Percentiles rank a stretch among this genome's conserved stretches.
phyloP scores from a whole-genome alignment of 306 rosid species.

The Myrica gale region DNA sequence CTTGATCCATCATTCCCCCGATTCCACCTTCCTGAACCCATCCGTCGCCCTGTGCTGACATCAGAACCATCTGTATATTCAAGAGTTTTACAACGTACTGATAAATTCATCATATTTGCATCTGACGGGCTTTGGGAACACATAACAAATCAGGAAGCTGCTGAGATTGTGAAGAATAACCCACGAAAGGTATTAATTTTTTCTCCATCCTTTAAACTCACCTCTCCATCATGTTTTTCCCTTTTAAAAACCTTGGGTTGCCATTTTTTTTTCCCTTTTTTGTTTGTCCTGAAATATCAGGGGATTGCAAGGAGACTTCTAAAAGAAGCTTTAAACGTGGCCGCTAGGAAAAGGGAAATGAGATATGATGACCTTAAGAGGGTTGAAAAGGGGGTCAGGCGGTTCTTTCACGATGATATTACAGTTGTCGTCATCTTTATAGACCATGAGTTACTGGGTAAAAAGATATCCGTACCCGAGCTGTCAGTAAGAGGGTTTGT shows the following conservation, averaged over 20 bases:
- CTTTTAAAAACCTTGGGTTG: background rate
- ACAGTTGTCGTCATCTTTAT: conserved; percentile 71
- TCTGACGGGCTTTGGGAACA: conserved; percentile 96
- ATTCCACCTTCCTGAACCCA: conserved; percentile 68
- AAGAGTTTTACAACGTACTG: conserved; percentile 60
- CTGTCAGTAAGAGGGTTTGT: conserved; percentile 66
- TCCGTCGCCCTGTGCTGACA: conserved; percentile 73
- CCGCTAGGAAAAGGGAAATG: conserved; percentile 69
- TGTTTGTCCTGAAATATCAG: conserved; percentile 36
- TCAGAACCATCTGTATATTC: conserved; percentile 70
- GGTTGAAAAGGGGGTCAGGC: conserved; percentile 63
- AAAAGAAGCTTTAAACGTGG: conserved; percentile 60
- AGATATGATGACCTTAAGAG: conserved; percentile 69
- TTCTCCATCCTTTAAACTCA: background rate
- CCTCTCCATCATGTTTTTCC: background rate
- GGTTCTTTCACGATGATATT: conserved; percentile 77
- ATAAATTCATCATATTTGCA: conserved; percentile 79
- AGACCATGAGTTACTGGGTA: conserved; percentile 58
- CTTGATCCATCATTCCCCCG: conserved; percentile 73
- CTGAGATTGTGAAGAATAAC: conserved; percentile 59
- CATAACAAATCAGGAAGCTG: conserved; percentile 74
- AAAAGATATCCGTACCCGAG: conserved; percentile 51
- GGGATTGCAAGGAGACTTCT: conserved; percentile 76
- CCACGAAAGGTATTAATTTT: conserved; percentile 55
- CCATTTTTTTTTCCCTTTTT: background rate